Conservation (phyloP, 2,329 filamentous ascomycete species). For the Claviceps arundinis region DNA sequence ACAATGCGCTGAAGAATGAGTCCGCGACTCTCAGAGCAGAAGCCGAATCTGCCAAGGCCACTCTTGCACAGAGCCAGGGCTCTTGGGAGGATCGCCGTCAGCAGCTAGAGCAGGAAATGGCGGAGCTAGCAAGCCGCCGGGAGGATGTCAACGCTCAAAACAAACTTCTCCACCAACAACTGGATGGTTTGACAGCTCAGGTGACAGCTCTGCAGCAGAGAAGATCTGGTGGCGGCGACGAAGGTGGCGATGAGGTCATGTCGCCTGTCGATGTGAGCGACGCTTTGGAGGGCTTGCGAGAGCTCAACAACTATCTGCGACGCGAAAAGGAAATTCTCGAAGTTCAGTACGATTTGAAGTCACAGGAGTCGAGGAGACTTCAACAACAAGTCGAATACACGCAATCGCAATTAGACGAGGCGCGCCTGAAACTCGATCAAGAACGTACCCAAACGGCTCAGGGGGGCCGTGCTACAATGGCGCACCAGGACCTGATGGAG, state of each 20-base stretch:
- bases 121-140: conserved; percentile 62
- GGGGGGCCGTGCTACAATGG: conserved; percentile 57
- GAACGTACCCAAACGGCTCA: conserved; percentile 69
- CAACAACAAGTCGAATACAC: conserved; percentile 83
- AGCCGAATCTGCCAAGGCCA: conserved; percentile 71
- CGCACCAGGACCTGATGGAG: conserved; percentile 82
- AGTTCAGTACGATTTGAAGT: conserved; percentile 84
- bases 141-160: conserved; percentile 85
- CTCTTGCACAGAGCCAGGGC: conserved; percentile 65
- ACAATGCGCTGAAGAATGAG: conserved; percentile 71
- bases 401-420: conserved; percentile 78
- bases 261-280: conserved; percentile 39
- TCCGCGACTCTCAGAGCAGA: conserved; percentile 63
- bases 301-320: conserved; percentile 81
- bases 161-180: conserved; percentile 74
- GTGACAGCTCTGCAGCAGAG: conserved; percentile 69
- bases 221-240: conserved; percentile 38
- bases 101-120: conserved; percentile 71
- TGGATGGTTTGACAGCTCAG: conserved; percentile 71
- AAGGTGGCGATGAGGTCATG: conserved; percentile 39
- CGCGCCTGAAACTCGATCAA: conserved; percentile 77
- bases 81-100: conserved; percentile 78
- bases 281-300: conserved; percentile 64
- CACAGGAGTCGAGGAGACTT: conserved; percentile 75
- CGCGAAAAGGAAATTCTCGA: conserved; percentile 97